These are phyloP conservation scores for Notholithocarpus densiflorus DNA, from an alignment of 306 rosid species.

Conservation along the genomic window DNA sequence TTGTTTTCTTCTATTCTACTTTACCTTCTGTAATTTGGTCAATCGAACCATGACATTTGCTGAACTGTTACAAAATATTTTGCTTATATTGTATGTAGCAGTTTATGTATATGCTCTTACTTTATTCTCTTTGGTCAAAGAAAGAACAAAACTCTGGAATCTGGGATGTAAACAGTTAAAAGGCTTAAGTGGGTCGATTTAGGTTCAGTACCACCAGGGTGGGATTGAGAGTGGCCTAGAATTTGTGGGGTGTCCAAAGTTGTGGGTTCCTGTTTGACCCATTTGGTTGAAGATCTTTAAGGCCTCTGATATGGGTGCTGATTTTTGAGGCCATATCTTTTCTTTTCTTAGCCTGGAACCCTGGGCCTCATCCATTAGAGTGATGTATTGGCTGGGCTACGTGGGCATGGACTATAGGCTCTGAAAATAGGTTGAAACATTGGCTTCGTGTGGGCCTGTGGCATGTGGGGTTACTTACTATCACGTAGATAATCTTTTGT, in stretches of 20 bases:
- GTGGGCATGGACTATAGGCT: neutral
- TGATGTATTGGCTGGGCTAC: neutral
- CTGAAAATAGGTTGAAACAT: neutral
- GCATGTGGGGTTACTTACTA: neutral
- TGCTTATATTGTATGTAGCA: slow-evolving; percentile 37
- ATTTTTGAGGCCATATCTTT: too few species aligned
- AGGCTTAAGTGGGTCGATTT: too few species aligned
- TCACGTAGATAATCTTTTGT: neutral
- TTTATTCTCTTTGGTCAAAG: slow-evolving; percentile 6
- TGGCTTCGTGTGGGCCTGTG: neutral
- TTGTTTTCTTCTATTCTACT: slow-evolving; percentile 29
- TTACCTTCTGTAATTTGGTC: slow-evolving; percentile 42
- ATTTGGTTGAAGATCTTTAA: neutral
- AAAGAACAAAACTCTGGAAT: neutral
- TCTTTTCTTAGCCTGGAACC: neutral
- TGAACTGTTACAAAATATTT: slow-evolving; percentile 40
- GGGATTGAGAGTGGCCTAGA: too few species aligned
- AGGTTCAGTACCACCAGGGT: too few species aligned
- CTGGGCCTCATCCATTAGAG: neutral
- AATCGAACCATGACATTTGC: slow-evolving; percentile 33
- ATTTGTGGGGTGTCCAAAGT: too few species aligned
- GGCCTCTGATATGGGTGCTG: neutral
- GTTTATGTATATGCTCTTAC: slow-evolving; percentile 18
- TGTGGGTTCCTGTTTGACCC: neutral
- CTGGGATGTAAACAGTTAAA: too few species aligned